phyloP scores from a whole-genome alignment of 2,329 filamentous ascomycete genomes.

The Penicillium sp. region DNA sequence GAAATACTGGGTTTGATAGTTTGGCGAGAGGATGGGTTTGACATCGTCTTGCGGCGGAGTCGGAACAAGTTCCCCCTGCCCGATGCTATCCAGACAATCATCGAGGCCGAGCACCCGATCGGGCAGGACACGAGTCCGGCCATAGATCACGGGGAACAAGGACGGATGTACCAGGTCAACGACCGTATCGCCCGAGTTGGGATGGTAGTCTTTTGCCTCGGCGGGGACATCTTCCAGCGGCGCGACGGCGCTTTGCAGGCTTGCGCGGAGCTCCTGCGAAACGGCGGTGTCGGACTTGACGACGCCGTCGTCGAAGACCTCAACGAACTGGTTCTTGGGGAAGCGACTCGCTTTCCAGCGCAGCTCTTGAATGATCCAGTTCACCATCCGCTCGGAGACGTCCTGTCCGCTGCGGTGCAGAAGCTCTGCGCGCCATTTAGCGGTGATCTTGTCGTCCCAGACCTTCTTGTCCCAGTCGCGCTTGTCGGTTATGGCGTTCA shows the following conservation, averaged over 20 bases:
- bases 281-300: conserved; percentile 61
- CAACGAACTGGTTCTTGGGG: neutral
- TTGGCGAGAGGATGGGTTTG: neutral
- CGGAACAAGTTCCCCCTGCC: conserved; percentile 29
- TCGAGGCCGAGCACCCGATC: conserved; percentile 26
- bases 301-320: conserved; percentile 49
- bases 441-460: neutral
- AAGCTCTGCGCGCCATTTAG: neutral
- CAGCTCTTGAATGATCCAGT: neutral
- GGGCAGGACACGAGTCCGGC: conserved; percentile 30
- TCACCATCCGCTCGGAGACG: neutral
- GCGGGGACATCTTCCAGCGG: conserved; percentile 56
- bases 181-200: conserved; percentile 61
- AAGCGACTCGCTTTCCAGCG: neutral
- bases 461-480: neutral
- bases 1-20: no score
- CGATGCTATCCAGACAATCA: conserved; percentile 29
- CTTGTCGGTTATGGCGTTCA: neutral
- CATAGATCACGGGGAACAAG: conserved; percentile 41
- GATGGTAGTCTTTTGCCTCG: conserved; percentile 65
- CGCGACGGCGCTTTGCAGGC: conserved; percentile 53
- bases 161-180: conserved; percentile 71
- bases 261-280: conserved; percentile 42
- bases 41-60: neutral
- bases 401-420: neutral